phyloP scores from a whole-genome alignment of 2,329 filamentous ascomycete genomes.

The Alternaria sp. region DNA sequence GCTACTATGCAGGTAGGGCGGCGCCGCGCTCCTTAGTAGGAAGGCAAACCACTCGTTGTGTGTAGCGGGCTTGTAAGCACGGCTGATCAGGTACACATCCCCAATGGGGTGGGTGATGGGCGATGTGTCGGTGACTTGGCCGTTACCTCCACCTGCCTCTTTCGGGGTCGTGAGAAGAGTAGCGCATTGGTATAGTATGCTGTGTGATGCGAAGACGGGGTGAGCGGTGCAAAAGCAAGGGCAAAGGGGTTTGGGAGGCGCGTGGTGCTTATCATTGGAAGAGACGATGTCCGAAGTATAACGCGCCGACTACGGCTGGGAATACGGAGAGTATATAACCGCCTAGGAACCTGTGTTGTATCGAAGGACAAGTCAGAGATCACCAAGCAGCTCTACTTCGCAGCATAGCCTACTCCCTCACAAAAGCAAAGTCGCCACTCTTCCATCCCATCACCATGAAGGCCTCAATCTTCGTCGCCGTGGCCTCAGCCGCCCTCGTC shows the following conservation, averaged over 20 bases:
- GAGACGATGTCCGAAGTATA: slow-evolving; percentile 13
- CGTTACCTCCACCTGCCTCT: slow-evolving; percentile 31
- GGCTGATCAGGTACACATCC: slow-evolving; percentile 30
- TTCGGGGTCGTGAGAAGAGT: slow-evolving; percentile 27
- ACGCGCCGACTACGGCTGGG: not conserved
- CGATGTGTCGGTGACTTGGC: slow-evolving; percentile 25
- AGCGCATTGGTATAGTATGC: slow-evolving; percentile 14
- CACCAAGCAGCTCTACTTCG: not conserved
- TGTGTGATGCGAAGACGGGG: not conserved
- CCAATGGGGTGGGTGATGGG: slow-evolving; percentile 21
- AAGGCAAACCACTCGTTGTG: slow-evolving; percentile 28
- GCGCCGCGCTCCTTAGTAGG: slow-evolving; percentile 32
- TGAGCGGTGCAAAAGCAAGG: slow-evolving; percentile 16
- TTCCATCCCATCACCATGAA: slow-evolving; percentile 34
- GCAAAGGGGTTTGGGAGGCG: slow-evolving; percentile 9
- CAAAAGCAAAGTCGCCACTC: not conserved
- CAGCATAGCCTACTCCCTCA: not conserved
- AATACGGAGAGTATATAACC: slow-evolving; percentile 21
- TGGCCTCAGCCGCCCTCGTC: slow-evolving; percentile 31
- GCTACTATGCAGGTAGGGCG: slow-evolving; percentile 34
- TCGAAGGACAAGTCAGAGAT: slow-evolving; percentile 2
- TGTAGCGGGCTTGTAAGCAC: slow-evolving; percentile 7
- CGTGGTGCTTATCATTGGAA: slow-evolving; percentile 42
- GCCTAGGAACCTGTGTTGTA: slow-evolving; percentile 10
- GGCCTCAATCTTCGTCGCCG: slow-evolving; percentile 30